These are phyloP conservation scores for Cutaneotrichosporon mucoides DNA, from an alignment of 1,284 basidiomycete species.

Conservation along the genomic window DNA sequence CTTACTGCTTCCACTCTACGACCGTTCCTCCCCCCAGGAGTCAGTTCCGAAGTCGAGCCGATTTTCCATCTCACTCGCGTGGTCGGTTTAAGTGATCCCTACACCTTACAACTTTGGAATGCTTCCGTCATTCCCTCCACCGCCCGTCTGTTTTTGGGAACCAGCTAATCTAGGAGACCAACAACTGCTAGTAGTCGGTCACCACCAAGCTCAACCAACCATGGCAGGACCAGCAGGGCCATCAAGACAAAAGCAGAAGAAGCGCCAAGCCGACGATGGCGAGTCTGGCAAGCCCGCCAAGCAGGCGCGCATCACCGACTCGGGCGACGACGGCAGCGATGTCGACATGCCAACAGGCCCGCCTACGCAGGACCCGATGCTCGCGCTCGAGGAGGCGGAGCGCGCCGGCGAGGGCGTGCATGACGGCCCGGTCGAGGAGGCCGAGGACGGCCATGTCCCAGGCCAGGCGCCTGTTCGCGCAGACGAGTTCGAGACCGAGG, in stretches of 20 bases:
- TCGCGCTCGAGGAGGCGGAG: background rate
- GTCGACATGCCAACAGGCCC: slow-evolving; percentile 7
- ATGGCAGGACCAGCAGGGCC: background rate
- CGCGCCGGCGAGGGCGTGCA: slow-evolving; percentile 9
- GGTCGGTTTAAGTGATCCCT: no score
- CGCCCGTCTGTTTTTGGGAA: no score
- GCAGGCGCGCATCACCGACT: slow-evolving; percentile 10
- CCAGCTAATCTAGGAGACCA: no score
- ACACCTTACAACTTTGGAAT: no score
- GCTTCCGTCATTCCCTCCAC: no score
- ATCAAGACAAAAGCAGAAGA: background rate
- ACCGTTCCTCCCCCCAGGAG: no score
- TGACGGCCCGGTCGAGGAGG: slow-evolving; percentile 21
- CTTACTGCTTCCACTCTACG: no score
- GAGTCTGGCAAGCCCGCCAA: slow-evolving; percentile 1
- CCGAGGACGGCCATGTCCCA: slow-evolving; percentile 26
- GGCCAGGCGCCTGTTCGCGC: slow-evolving; percentile 68
- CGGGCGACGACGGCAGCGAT: slow-evolving; percentile 3
- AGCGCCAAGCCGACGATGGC: slow-evolving; percentile 9
- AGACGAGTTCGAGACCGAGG: slow-evolving; percentile 85
- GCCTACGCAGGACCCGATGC: slow-evolving; percentile 5
- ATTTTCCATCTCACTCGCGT: no score
- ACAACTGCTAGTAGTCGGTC: background rate
- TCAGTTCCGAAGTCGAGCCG: no score
- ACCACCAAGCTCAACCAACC: background rate